Evolutionary conservation across 2,329 filamentous ascomycete species (phyloP).

Genomic region (Lojkania enalia): DNA sequence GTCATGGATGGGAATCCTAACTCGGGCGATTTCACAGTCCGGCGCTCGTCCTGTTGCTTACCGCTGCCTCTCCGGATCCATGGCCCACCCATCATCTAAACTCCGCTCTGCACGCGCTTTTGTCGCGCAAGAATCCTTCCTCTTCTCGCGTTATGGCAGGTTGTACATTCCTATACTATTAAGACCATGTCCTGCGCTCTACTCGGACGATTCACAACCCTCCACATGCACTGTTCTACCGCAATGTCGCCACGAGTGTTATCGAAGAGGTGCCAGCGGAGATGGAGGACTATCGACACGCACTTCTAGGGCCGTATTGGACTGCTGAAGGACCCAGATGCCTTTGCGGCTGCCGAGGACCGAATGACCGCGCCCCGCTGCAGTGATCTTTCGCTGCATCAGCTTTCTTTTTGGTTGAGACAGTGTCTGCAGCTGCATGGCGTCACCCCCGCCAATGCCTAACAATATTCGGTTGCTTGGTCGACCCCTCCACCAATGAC

Average conservation of each 20-base stretch:
- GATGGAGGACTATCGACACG: background rate
- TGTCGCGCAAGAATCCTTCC: background rate
- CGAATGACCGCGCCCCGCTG: constrained; percentile 1
- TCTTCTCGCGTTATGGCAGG: background rate
- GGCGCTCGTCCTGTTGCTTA: background rate
- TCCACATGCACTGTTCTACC: constrained; percentile 2
- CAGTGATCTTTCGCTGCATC: constrained; percentile 1
- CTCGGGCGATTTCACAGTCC: background rate
- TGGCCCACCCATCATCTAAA: background rate
- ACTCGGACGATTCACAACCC: constrained; percentile 3
- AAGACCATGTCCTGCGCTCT: constrained; percentile 2
- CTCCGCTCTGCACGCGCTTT: background rate
- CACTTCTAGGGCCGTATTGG: background rate
- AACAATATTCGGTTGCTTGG: background rate
- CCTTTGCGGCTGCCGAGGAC: constrained; percentile 9
- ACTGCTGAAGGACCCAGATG: background rate
- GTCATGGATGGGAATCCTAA: no score
- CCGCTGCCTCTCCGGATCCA: background rate
- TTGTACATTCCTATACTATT: constrained; percentile 6
- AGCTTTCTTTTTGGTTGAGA: background rate
- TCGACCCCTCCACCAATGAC: constrained; percentile 13
- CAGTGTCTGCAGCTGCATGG: constrained; percentile 13
- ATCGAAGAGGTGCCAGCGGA: constrained; percentile 1
- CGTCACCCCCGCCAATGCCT: constrained; percentile 15
- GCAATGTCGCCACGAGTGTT: background rate